phyloP scores from a whole-genome alignment of 2,329 filamentous ascomycete genomes.

The Pseudogymnoascus sp. region DNA sequence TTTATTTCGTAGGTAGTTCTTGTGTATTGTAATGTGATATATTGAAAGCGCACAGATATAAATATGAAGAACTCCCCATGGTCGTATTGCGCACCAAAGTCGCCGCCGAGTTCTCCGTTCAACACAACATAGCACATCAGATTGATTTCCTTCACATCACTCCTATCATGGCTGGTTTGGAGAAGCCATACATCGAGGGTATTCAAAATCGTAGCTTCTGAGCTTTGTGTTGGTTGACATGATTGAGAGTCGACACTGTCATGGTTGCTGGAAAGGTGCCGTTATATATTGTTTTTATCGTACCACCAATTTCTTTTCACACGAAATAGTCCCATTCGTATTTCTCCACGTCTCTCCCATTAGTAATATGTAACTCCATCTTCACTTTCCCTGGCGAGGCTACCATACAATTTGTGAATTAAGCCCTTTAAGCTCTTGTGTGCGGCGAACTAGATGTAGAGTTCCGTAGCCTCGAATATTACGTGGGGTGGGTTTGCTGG shows the following conservation, averaged over 20 bases:
- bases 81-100: background rate
- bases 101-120: background rate
- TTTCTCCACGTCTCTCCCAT: background rate
- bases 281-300: background rate
- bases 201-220: conserved; percentile 15
- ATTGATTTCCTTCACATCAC: background rate
- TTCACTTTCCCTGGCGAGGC: background rate
- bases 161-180: background rate
- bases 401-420: background rate
- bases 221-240: conserved; percentile 3
- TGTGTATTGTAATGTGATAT: background rate
- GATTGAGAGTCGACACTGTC: background rate
- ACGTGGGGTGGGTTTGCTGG: conserved; percentile 6
- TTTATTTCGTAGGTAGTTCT: background rate
- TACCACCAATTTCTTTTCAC: background rate
- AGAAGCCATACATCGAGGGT: conserved; percentile 14
- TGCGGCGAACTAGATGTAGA: background rate
- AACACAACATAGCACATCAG: background rate
- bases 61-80: background rate
- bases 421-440: background rate
- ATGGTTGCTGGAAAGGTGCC: background rate
- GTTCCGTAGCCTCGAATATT: conserved; percentile 3
- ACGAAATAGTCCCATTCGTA: background rate
- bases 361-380: background rate
- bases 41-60: background rate